A percentile compares a stretch with the other conserved stretches of the same genome.
Evolutionary conservation across 202 grass and related monocot species (phyloP).

Genomic region (Musa balbisiana): DNA sequence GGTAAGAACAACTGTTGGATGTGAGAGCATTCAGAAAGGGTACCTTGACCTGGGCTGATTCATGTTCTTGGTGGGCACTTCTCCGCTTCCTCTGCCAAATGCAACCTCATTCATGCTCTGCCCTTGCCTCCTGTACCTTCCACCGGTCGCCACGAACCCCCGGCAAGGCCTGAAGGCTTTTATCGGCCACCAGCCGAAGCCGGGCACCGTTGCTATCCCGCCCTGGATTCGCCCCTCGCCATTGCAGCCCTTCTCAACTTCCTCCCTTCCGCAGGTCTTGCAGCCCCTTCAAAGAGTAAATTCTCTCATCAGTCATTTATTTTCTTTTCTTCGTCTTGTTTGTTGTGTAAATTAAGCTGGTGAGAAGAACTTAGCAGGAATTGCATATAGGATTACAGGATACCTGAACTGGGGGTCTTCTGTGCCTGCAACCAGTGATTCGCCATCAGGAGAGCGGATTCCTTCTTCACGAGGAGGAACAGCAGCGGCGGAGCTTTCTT

Average conservation of each 20-base stretch:
- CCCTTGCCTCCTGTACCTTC: constrained; percentile 63
- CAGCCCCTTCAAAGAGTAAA: constrained; percentile 44
- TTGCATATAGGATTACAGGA: background rate
- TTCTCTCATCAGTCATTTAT: background rate
- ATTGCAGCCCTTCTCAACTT: constrained; percentile 75
- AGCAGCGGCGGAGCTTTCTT: background rate
- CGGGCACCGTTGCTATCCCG: constrained; percentile 79
- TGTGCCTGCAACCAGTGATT: constrained; percentile 8
- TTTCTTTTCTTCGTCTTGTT: background rate
- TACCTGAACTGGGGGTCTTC: constrained; percentile 62
- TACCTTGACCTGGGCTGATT: constrained; percentile 23
- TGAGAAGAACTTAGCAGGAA: background rate
- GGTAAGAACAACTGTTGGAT: no score
- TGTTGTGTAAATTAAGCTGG: background rate
- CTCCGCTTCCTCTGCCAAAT: constrained; percentile 45
- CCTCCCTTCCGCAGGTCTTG: constrained; percentile 56
- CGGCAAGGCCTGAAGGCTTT: constrained; percentile 93
- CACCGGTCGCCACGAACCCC: constrained; percentile 61
- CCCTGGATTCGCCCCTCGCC: constrained; percentile 87
- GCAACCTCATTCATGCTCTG: constrained; percentile 92
- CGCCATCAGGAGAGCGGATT: background rate
- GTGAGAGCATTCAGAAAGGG: no score
- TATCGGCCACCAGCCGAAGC: constrained; percentile 91
- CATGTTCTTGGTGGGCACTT: constrained; percentile 22
- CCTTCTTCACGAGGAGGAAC: background rate